Evolutionary conservation across 2,329 filamentous ascomycete genomes (phyloP), one percentile per base, ranked within the genome.

Genomic region (Ophiostoma australiae): DNA sequence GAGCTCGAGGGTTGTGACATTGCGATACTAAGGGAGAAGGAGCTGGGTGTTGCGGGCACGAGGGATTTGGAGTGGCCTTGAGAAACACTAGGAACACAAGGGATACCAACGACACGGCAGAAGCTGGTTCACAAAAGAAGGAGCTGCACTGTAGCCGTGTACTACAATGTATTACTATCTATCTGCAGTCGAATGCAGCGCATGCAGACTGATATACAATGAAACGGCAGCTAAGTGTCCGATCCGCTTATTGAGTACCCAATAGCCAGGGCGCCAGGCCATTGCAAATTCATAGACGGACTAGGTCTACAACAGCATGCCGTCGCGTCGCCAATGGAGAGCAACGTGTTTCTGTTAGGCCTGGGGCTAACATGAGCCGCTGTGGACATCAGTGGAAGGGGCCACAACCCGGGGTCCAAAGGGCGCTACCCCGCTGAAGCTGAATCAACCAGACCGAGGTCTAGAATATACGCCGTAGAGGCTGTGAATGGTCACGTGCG

Each of bases 341-440:
- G n/a, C 44, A n/a, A 48, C 44, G 44, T 48, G 1, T 48, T 48
- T 39, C 10, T 3, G 37, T 11, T 5, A 48, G 17, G 44, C 44
- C 20, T 48, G 20, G 44, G 41, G 15, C 41, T 44, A 17, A 20
- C 17, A 48, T 20, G 44, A 48, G 44, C 44, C 44, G 44, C 20
- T n/a, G 44, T 48, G 44, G 44, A 48, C 15, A 48, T 15, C 20
- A 48, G 20, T 48, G 6, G 17, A 7, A 48, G 20, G 44, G 44
- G 44, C 17, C 20, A 7, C 17, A 48, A 48, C 6, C 44, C 7
- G 44, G 44, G 44, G 44, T 48, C 20, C 20, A n/a, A 48, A 48
- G 7, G 44, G 52, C 52, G 52, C 52, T 58, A 58, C 52, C 52
- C 52, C 52, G 52, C 52, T 58, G 52, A 58, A 58, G 52, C 52